These are phyloP conservation scores for Oemleria cerasiformis DNA, from an alignment of 306 rosid genomes.

Conservation along the genomic window DNA sequence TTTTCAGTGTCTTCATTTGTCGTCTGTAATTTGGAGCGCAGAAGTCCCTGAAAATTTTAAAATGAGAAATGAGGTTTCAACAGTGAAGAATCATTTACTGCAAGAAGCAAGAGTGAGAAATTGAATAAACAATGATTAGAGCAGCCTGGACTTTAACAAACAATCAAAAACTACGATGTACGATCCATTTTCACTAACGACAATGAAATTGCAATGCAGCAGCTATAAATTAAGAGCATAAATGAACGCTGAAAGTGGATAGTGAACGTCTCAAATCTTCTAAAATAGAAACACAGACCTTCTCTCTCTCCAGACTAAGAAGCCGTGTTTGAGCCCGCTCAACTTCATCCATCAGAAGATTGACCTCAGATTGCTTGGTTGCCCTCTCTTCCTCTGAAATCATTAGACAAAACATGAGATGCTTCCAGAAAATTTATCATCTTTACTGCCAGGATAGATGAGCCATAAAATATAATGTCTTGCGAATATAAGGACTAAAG, in stretches of 20 bases:
- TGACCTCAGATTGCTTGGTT: slow-evolving; percentile 56
- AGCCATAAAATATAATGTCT: slow-evolving; percentile 4
- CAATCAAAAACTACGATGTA: neutral
- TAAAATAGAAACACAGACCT: slow-evolving; percentile 31
- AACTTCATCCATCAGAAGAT: slow-evolving; percentile 69
- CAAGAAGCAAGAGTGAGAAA: neutral
- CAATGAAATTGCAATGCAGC: neutral
- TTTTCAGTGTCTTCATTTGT: slow-evolving; percentile 75
- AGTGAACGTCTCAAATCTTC: neutral
- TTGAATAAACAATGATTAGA: neutral
- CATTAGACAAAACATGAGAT: neutral
- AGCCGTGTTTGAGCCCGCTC: slow-evolving; percentile 66
- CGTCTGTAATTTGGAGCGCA: slow-evolving; percentile 74
- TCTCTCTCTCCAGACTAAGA: slow-evolving; percentile 64
- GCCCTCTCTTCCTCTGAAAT: slow-evolving; percentile 7
- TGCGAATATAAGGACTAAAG: slow-evolving; percentile 3
- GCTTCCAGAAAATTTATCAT: neutral
- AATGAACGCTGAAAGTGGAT: neutral
- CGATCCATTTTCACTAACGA: neutral
- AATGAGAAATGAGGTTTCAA: slow-evolving; percentile 1
- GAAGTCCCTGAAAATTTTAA: slow-evolving; percentile 61
- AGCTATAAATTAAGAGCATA: neutral
- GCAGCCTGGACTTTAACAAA: neutral
- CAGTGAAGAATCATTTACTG: neutral
- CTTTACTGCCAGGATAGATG: slow-evolving; percentile 14